A percentile compares a stretch with the other conserved stretches of the same genome.
phyloP scores from a whole-genome alignment of 139 green algal genomes.

The Chlorella sp. region DNA sequence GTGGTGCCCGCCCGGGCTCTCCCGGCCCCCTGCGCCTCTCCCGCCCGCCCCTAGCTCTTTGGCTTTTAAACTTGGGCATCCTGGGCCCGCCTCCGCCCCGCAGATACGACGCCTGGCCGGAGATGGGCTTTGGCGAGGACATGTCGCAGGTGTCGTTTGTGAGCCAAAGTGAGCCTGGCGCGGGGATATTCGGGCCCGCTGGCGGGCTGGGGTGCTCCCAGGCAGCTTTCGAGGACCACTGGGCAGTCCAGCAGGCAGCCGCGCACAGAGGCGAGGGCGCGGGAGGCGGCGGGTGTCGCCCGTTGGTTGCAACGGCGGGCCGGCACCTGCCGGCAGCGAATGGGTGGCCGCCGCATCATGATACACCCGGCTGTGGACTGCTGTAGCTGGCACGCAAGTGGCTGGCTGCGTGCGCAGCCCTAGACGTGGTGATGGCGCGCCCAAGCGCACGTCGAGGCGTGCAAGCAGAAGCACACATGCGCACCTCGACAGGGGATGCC shows the following conservation, averaged over 20 bases:
- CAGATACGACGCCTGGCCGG: constrained; percentile 36
- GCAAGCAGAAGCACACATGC: not conserved
- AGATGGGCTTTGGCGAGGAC: constrained; percentile 38
- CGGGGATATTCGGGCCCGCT: not conserved
- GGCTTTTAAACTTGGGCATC: constrained; percentile 20
- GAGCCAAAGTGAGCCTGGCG: constrained; percentile 17
- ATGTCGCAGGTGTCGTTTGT: constrained; percentile 31
- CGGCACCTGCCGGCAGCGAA: too few species aligned
- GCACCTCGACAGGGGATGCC: not conserved
- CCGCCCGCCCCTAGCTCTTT: not conserved
- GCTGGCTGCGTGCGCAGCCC: too few species aligned
- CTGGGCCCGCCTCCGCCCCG: not conserved
- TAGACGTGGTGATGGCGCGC: not conserved
- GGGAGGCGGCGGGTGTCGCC: too few species aligned
- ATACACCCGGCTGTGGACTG: too few species aligned
- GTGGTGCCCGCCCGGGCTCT: not conserved
- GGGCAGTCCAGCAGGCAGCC: not conserved
- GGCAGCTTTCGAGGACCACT: too few species aligned
- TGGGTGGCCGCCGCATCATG: too few species aligned
- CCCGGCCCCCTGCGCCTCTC: not conserved
- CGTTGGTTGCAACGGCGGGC: too few species aligned
- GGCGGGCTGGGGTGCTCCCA: not conserved
- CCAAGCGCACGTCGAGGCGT: not conserved
- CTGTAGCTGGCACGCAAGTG: too few species aligned
- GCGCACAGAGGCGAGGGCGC: not conserved